These are phyloP conservation scores for Aspergillus amoenus DNA, from an alignment of 2,329 filamentous ascomycete genomes.

Conservation along the genomic window DNA sequence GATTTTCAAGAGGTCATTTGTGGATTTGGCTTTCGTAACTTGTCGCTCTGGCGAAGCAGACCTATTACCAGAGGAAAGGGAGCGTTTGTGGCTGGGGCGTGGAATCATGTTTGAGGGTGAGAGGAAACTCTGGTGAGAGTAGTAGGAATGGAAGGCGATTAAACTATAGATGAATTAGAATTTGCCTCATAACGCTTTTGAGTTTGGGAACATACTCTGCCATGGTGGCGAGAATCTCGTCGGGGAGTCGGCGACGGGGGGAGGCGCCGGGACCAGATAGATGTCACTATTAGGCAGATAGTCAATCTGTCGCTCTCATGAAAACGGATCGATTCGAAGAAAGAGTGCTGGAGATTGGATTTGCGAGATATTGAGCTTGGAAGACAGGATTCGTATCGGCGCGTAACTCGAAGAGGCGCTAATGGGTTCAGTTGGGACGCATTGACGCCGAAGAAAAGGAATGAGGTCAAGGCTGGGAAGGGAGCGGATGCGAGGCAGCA, in stretches of 20 bases:
- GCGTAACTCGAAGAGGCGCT: neutral
- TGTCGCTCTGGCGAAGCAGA: constrained; percentile 36
- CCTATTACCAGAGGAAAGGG: constrained; percentile 36
- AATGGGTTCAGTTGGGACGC: neutral
- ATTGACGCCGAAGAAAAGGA: constrained; percentile 5
- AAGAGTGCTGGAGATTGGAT: constrained; percentile 14
- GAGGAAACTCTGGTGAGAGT: constrained; percentile 34
- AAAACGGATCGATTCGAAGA: constrained; percentile 11
- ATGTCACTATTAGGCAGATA: constrained; percentile 20
- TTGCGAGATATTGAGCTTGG: constrained; percentile 15
- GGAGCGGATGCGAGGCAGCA: neutral
- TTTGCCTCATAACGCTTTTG: neutral
- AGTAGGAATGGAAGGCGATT: constrained; percentile 40
- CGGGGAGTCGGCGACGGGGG: constrained; percentile 21
- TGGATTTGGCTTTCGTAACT: constrained; percentile 47
- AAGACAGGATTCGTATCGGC: neutral
- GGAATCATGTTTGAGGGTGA: constrained; percentile 40
- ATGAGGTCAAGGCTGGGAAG: constrained; percentile 3
- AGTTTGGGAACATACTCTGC: constrained; percentile 36
- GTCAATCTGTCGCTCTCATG: constrained; percentile 17
- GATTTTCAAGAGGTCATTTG: constrained; percentile 41
- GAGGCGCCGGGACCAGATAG: constrained; percentile 14
- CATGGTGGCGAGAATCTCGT: constrained; percentile 29
- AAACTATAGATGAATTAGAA: constrained; percentile 28
- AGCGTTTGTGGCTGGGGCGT: constrained; percentile 38